These are phyloP conservation scores for Avicennia marina DNA, from an alignment of 257 asterid species.

Conservation along the genomic window DNA sequence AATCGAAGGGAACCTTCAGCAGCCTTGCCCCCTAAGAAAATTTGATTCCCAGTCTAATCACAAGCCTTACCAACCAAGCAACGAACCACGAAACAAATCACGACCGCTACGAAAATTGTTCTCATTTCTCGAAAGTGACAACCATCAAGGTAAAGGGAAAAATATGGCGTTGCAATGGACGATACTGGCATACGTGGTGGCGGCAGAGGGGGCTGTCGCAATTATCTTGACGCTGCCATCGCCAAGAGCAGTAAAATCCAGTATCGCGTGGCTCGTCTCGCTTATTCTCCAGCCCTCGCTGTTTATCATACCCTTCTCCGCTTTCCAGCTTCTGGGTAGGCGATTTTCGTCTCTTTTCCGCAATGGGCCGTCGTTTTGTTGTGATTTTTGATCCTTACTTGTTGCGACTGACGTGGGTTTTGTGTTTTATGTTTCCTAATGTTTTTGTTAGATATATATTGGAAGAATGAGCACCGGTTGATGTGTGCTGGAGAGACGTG, in stretches of 20 bases:
- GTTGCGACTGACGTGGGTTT: neutral
- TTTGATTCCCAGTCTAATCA: no score
- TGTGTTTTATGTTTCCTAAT: neutral
- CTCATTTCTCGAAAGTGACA: slow-evolving; percentile 60
- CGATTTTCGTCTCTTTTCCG: neutral
- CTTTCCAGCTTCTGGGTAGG: slow-evolving; percentile 84
- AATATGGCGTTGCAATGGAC: slow-evolving; percentile 88
- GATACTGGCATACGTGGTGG: slow-evolving; percentile 78
- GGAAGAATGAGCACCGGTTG: slow-evolving; percentile 92
- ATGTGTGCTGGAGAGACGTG: slow-evolving; percentile 81
- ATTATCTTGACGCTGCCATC: slow-evolving; percentile 63
- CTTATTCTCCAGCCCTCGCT: slow-evolving; percentile 75
- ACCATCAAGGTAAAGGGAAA: slow-evolving; percentile 1
- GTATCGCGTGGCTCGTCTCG: slow-evolving; percentile 60
- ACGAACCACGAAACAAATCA: no score
- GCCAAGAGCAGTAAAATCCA: slow-evolving; percentile 61
- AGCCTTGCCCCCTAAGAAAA: no score
- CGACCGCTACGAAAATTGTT: no score
- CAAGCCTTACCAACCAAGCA: no score
- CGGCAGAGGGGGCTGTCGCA: slow-evolving; percentile 77
- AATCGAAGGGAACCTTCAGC: no score
- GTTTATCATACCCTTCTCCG: slow-evolving; percentile 77
- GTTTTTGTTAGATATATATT: slow-evolving; percentile 67
- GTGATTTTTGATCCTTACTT: neutral
- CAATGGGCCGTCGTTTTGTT: neutral